Evolutionary conservation across 257 asterid genomes (phyloP), one percentile per base, ranked within the genome.

Genomic region (Fraxinus anomala): DNA sequence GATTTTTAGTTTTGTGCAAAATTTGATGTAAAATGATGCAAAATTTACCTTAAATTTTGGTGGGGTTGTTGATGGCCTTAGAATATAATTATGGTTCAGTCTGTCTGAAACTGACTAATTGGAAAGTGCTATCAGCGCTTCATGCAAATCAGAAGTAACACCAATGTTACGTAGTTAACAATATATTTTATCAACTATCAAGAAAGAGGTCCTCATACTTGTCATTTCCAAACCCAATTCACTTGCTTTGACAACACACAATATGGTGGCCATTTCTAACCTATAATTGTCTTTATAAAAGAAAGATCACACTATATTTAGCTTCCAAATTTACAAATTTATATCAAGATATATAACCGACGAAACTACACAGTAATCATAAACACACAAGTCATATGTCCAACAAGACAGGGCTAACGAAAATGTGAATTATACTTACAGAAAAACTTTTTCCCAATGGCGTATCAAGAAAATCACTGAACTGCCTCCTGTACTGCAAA

Each of bases 401-500:
- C 2, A 14, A 74, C 40, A 26, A 34, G 59, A 69, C 40, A 67
- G 47, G 21, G 14, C 7, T n/a, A 63, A 5, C 1, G 75, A 11
- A 68, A 11, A 24, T 26, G 40, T 34, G 31, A 69, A 26, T 5
- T 56, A 76, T 47, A 85, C 99, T 92, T 87, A 96, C 99, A 70
- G 91, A 85, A 72, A 88, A 83, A 79, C 97, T 91, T 85, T 87
- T 88, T 74, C 99, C 99, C 81, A 93, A 5, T 0, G 98, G 97
- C 51, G 99, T 90, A 74, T 96, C 92, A 44, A 91, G 82, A 80
- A 96, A 88, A 79, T 81, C 92, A 82, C 56, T 87, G 76, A 93
- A 73, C 88, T 93, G 94, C 91, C 82, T 93, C 86, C 94, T 88
- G 84, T 92, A 92, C 98, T 96, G 97, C 90, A 93, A 85, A 28